Evolutionary conservation across 75 land plant species (phyloP).

Genomic region (Selaginella tamariscina): DNA sequence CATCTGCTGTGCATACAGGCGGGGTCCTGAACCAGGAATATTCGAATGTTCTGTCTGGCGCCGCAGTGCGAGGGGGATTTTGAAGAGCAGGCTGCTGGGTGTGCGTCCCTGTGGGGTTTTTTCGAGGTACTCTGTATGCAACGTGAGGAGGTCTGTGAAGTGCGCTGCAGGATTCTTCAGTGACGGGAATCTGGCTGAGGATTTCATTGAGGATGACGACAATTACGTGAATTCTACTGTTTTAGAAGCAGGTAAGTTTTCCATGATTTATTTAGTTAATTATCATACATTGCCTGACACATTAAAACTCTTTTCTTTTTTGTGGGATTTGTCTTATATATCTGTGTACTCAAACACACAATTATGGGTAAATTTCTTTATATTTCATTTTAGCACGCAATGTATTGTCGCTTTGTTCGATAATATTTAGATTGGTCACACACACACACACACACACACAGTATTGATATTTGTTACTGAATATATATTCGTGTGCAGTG

Average conservation of each 20-base stretch:
- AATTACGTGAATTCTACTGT: neutral
- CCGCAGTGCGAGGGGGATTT: neutral
- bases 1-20: neutral
- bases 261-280: too few species aligned
- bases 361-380: too few species aligned
- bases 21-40: neutral
- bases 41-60: neutral
- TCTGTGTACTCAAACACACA: too few species aligned
- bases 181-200: neutral
- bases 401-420: too few species aligned
- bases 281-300: too few species aligned
- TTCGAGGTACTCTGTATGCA: neutral
- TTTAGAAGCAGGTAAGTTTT: neutral
- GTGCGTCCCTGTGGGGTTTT: neutral
- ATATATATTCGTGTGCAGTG: constrained; percentile 37
- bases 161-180: neutral
- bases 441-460: too few species aligned
- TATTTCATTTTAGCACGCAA: too few species aligned
- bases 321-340: too few species aligned
- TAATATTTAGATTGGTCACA: too few species aligned
- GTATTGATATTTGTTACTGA: too few species aligned
- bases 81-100: neutral
- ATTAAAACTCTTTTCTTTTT: too few species aligned
- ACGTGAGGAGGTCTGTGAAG: neutral
- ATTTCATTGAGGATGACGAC: neutral